These are phyloP conservation scores for Rosa persica DNA, from an alignment of 306 rosid species.

Conservation along the genomic window DNA sequence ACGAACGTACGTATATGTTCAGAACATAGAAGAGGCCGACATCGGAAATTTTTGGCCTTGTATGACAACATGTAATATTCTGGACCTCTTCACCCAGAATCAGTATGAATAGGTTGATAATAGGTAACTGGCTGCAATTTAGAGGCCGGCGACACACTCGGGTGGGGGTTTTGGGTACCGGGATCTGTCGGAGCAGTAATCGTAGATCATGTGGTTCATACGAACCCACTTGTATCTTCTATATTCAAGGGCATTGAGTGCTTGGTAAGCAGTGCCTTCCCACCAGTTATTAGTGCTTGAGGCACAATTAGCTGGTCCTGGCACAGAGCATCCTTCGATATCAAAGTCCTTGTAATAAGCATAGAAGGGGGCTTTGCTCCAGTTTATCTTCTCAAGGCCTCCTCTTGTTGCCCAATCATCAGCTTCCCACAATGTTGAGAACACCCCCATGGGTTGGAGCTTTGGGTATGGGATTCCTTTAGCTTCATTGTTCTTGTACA, in stretches of 20 bases:
- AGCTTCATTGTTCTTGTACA: constrained; percentile 80
- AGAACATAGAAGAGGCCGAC: background rate
- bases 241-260: constrained; percentile 50
- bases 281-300: constrained; percentile 74
- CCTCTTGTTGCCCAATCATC: constrained; percentile 98
- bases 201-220: constrained; percentile 75
- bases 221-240: constrained; percentile 88
- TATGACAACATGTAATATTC: background rate
- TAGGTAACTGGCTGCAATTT: background rate
- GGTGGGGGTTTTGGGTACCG: constrained; percentile 64
- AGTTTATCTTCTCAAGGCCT: constrained; percentile 90
- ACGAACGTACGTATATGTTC: background rate
- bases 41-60: background rate
- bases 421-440: constrained; percentile 90
- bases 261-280: constrained; percentile 64
- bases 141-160: constrained; percentile 67
- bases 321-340: constrained; percentile 79
- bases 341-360: constrained; percentile 86
- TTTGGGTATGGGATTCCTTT: constrained; percentile 71
- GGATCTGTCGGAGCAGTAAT: constrained; percentile 78
- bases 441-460: constrained; percentile 81
- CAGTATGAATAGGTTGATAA: background rate
- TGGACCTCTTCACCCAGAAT: background rate
- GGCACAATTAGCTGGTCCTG: constrained; percentile 66
- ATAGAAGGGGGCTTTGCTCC: constrained; percentile 85